These are phyloP conservation scores for Colletotrichum truncatum DNA, from an alignment of 2,329 filamentous ascomycete species.

Conservation along the genomic window DNA sequence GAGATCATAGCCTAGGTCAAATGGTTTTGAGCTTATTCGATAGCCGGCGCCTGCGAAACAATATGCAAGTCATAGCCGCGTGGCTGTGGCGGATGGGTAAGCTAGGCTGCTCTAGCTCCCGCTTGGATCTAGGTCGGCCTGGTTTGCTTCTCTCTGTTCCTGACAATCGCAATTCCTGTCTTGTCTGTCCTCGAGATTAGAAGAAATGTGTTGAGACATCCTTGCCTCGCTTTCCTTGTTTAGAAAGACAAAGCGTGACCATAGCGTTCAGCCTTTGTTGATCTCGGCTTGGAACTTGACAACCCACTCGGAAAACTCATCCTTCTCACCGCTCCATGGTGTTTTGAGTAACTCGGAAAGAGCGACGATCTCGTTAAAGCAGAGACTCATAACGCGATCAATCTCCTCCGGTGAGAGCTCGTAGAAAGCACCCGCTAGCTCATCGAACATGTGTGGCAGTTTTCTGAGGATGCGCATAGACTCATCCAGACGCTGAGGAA, in stretches of 20 bases:
- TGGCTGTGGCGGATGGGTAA: background rate
- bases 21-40: background rate
- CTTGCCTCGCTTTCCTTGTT: no score
- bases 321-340: slow-evolving; percentile 71
- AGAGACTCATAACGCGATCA: slow-evolving; percentile 65
- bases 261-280: slow-evolving; percentile 46
- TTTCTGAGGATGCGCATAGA: slow-evolving; percentile 63
- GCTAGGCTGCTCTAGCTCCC: slow-evolving; percentile 2
- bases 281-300: slow-evolving; percentile 63
- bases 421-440: slow-evolving; percentile 78
- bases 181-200: no score
- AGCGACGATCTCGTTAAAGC: slow-evolving; percentile 67
- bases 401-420: slow-evolving; percentile 69
- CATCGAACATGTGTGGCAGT: slow-evolving; percentile 75
- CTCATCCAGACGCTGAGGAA: slow-evolving; percentile 60
- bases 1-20: background rate
- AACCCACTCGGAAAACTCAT: slow-evolving; percentile 85
- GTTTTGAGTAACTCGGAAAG: slow-evolving; percentile 64
- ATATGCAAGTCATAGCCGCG: background rate
- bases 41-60: background rate
- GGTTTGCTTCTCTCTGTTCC: no score
- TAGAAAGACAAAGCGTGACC: background rate
- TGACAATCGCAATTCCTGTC: no score
- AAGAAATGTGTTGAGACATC: no score
- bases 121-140: slow-evolving; percentile 1